Evolutionary conservation across 2,329 filamentous ascomycete species (phyloP), one percentile per base, ranked within the genome.

Genomic region (Apiospora arundinis): DNA sequence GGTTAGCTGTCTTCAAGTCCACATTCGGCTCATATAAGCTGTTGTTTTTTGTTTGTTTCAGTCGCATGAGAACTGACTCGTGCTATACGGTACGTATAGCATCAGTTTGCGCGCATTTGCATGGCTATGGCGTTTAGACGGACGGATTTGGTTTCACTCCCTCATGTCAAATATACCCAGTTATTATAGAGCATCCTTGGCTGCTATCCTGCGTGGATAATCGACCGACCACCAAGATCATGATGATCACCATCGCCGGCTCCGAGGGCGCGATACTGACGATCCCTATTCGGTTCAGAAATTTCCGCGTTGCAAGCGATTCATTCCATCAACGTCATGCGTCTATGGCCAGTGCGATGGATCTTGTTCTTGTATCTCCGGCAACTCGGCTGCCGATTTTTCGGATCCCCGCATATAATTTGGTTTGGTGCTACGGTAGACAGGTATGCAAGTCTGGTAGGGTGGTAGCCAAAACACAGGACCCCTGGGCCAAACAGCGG

Each of bases 1-100:
- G 70, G 72, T 89, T 70, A 89, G 86, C 74, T 85, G 82, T 46
- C 76, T 90, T 45, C 86, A 89, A 77, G 83, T 86, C 12, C 82
- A 80, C 8, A 82, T 90, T 52, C 80, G 80, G 70, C 79, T 87
- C 45, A 84, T 82, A 74, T 88, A 8, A 63, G 56, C n/a, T 21
- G 18, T 63, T 18, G 32, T 60, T 60, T 60, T 28, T 32, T 32
- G 28, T 28, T 16, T 45, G 42, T 45, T 45, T 45, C 42, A 45
- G 9, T 45, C 14, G 16, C 28, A 32, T 28, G 16, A 21, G 28
- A 16, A 4, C 52, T 32, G 18, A 60, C 28, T 60, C 9, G 16
- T 21, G 28, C 37, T 32, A n/a, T n/a, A n/a, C n/a, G n/a, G n/a
- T n/a, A n/a, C n/a, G 52, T 3, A 37, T 32, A 7, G 49, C 49